Base-by-base conservation (phyloP, 176 grass and related monocot species). In the Triticum monococcum region DNA sequence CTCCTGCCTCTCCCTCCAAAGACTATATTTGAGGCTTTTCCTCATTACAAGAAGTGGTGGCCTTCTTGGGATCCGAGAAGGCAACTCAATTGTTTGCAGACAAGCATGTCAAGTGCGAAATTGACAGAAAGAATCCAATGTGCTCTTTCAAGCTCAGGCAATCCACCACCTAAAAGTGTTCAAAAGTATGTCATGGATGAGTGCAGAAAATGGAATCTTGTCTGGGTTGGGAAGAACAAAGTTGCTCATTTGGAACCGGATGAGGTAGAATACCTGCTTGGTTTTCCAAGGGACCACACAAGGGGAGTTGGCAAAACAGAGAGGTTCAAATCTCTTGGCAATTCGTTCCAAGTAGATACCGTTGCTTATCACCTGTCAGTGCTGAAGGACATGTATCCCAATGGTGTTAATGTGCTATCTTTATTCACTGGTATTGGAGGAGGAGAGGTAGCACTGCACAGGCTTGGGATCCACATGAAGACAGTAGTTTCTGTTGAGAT, bases 381-480 rank as follows among this genome's bases (percentile, higher is more conserved):
- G 13, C 63, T 99, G 0, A 96, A 62, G 43, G 92, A 89, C 9
- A 81, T 93, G 71, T 99, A 83, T 60, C 96, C 96, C 26, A 83
- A 91, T 40, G 96, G 96, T 4, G 75, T 98, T 36, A 96, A 89
- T 14, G 90, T 98, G 0, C 17, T 98, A 0, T 96, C 96, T 3
- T 79, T 99, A 2, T 99, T 99, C 89, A 89, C 94, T 12, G 92
- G 97, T n/a, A 99, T 99, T 75, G 97, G 97, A 16, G 97, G 97
- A 62, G 97, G 87, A 36, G 97, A 99, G 87, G 97, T 99, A n/a
- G 92, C 97, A 67, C 87, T 99, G 12, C 89, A 99, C n/a, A 86
- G 88, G 14, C 80, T 99, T 5, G 97, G 94, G 22, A 90, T 99
- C 43, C 87, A 45, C 38, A 84, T 99, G 85, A 94, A 79, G 16